These are phyloP conservation scores for Sanghuangporus baumii DNA, from an alignment of 1,284 basidiomycete genomes.

Conservation along the genomic window DNA sequence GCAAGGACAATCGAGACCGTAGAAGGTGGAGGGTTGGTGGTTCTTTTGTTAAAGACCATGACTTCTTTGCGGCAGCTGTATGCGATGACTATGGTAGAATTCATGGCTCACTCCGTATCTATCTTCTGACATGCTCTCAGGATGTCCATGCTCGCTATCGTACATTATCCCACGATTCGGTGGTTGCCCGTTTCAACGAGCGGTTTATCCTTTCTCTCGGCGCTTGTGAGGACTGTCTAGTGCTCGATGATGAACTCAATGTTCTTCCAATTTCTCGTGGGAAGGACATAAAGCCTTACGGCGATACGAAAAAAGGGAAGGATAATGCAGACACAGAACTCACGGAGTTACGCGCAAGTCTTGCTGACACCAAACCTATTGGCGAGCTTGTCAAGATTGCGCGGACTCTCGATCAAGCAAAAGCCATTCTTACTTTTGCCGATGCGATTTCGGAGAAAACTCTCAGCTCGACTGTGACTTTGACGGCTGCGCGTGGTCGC, in stretches of 20 bases:
- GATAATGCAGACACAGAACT: slow-evolving; percentile 64
- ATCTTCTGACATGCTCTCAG: slow-evolving; percentile 33
- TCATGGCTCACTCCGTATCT: no score
- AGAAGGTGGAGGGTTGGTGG: slow-evolving; percentile 92
- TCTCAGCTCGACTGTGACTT: slow-evolving; percentile 88
- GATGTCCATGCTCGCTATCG: slow-evolving; percentile 94
- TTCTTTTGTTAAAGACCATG: slow-evolving; percentile 94
- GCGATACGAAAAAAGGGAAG: slow-evolving; percentile 40
- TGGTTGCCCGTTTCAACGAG: slow-evolving; percentile 96
- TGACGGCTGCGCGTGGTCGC: slow-evolving; percentile 92
- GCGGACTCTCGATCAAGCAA: slow-evolving; percentile 90
- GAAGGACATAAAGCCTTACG: slow-evolving; percentile 81
- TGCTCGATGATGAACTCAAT: slow-evolving; percentile 97
- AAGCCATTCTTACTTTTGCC: slow-evolving; percentile 88
- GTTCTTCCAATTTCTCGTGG: slow-evolving; percentile 95
- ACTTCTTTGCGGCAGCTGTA: slow-evolving; percentile 90
- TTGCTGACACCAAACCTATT: slow-evolving; percentile 83
- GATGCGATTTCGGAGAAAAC: slow-evolving; percentile 92
- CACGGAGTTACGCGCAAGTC: slow-evolving; percentile 73
- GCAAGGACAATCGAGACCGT: slow-evolving; percentile 98
- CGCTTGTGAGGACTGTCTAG: slow-evolving; percentile 85
- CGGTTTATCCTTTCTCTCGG: slow-evolving; percentile 95
- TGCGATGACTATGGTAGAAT: slow-evolving; percentile 90
- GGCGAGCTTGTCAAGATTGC: slow-evolving; percentile 90
- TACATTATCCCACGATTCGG: slow-evolving; percentile 85